phyloP scores from a whole-genome alignment of 2,329 filamentous ascomycete genomes.

The Ophiostoma tasmaniense region DNA sequence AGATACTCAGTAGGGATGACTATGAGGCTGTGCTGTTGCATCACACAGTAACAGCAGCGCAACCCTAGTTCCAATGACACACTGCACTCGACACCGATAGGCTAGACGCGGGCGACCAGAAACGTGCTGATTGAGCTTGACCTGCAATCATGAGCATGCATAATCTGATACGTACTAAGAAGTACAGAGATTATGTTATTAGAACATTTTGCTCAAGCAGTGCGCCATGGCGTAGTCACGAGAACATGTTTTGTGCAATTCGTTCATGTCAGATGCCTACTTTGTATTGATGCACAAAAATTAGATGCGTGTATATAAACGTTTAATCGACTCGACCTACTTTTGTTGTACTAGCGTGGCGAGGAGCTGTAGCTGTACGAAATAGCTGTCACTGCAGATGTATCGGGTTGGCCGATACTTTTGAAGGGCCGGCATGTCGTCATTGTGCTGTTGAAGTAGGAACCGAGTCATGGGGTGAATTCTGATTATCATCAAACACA shows the following conservation, averaged over 20 bases:
- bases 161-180: neutral
- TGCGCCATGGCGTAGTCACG: neutral
- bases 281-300: neutral
- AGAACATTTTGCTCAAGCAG: neutral
- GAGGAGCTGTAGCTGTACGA: neutral
- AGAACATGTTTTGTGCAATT: neutral
- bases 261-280: neutral
- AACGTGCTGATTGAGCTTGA: neutral
- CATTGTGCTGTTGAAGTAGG: neutral
- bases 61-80: neutral
- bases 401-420: neutral
- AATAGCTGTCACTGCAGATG: too few species aligned
- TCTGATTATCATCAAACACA: too few species aligned
- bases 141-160: neutral
- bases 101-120: neutral
- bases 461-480: too few species aligned
- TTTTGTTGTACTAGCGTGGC: neutral
- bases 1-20: neutral
- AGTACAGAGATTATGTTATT: neutral
- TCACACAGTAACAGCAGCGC: slow-evolving; percentile 8
- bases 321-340: neutral
- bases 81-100: neutral
- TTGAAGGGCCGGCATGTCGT: neutral
- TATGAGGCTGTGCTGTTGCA: neutral
- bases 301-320: neutral